Conservation (phyloP, 129 eudicot species). For the Gnaphalium uliginosum region DNA sequence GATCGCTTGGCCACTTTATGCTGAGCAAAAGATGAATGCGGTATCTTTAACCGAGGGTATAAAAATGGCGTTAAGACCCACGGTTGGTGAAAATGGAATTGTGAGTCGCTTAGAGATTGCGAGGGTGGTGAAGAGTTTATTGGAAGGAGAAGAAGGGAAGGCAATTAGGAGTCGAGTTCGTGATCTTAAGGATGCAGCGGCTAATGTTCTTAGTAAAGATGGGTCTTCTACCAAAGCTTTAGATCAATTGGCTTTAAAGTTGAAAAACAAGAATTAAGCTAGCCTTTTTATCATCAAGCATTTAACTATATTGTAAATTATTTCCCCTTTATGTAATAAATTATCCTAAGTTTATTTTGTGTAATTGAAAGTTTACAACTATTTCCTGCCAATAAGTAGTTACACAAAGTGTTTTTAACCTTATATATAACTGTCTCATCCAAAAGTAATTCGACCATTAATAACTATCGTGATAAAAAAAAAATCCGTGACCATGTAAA, state of each 20-base stretch:
- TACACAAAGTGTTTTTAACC: too few species aligned
- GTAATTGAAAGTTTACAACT: not conserved
- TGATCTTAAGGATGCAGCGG: conserved; percentile 46
- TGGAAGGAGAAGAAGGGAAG: conserved; percentile 64
- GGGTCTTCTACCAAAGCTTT: conserved; percentile 53
- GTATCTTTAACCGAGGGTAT: conserved; percentile 45
- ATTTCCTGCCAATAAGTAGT: not conserved
- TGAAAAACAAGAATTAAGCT: conserved; percentile 31
- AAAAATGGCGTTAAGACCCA: conserved; percentile 47
- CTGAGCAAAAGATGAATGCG: conserved; percentile 71
- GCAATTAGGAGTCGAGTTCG: conserved; percentile 29
- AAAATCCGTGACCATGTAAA: too few species aligned
- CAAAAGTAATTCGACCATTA: too few species aligned
- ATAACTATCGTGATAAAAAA: not conserved
- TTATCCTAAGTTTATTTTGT: not conserved
- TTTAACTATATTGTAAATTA: not conserved
- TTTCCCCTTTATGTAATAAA: not conserved
- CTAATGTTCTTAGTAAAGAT: conserved; percentile 36
- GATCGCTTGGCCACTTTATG: conserved; percentile 66
- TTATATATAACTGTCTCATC: too few species aligned
- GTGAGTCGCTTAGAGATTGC: conserved; percentile 45
- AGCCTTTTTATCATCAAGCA: conserved; percentile 12
- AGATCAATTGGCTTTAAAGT: conserved; percentile 39
- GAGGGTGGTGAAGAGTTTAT: conserved; percentile 38
- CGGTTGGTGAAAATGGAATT: conserved; percentile 36